Base-by-base conservation (phyloP, 2,329 filamentous ascomycete species). In the Fusarium agapanthi region DNA sequence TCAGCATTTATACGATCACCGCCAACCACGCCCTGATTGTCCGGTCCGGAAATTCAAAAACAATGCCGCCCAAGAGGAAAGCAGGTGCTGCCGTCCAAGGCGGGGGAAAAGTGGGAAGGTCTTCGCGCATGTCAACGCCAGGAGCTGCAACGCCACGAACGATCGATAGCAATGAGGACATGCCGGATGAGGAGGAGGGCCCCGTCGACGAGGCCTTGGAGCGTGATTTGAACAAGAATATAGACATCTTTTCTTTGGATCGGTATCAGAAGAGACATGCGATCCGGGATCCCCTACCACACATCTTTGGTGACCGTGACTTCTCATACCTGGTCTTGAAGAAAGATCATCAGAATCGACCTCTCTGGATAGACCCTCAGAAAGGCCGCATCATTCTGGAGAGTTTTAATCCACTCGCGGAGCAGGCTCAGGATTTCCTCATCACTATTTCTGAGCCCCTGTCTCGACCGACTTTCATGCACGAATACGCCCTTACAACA, bases 391-490 rank as follows among this genome's bases (percentile, higher is more conserved):
- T 98, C 79, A 96, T 97, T 35, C 87, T 98, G 47, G 95, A 99
- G 85, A 97, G 95, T 76, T 98, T 98, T 84, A 95, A 93, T 58
- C 93, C 95, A 6, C 86, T 96, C 63, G 95, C 95, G 64, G 89
- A 92, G 64, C 92, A 95, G 78, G 95, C 94, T 0, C 95, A 97
- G 80, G 95, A 97, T 80, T 97, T 99, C 80, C 86, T 99, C 66
- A 97, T 97, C 77, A 97, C 96, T 51, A 95, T 99, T 75, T 94
- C 95, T 71, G 95, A 99, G 84, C 96, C 95, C 24, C 87, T 95
- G 66, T 98, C 95, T 40, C 91, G 95, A 67, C 95, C 96, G 65
- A 93, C 91, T 10, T 95, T 95, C 79, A 89, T 98, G 72, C 96
- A 98, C 84, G 95, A 99, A 83, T 98, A 98, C 82, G 89, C 91